These are phyloP conservation scores for Serendipita vermifera DNA, from an alignment of 768 basidiomycete genomes.

Conservation along the genomic window DNA sequence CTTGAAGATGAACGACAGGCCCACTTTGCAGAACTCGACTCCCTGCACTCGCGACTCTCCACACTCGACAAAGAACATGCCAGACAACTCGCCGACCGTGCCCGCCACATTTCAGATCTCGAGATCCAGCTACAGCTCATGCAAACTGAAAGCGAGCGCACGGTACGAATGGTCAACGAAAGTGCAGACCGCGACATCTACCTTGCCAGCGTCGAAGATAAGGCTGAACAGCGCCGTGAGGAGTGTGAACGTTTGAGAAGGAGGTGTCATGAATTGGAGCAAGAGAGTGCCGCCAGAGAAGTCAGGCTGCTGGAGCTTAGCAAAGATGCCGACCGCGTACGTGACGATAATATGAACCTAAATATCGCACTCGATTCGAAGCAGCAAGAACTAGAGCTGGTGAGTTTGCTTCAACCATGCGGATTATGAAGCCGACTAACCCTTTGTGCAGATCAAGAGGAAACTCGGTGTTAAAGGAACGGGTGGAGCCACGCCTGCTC, in stretches of 20 bases:
- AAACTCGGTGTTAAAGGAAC: constrained; percentile 44
- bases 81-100: constrained; percentile 29
- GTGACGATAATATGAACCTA: constrained; percentile 68
- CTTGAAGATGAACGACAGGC: neutral
- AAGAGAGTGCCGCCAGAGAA: constrained; percentile 76
- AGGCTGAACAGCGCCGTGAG: constrained; percentile 36
- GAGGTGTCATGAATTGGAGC: constrained; percentile 57
- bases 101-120: constrained; percentile 33
- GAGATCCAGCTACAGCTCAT: constrained; percentile 43
- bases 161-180: constrained; percentile 27
- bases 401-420: constrained; percentile 27
- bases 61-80: neutral
- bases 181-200: constrained; percentile 46
- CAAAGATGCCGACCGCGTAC: constrained; percentile 51
- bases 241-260: constrained; percentile 48
- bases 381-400: constrained; percentile 86
- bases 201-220: constrained; percentile 35
- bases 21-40: constrained; percentile 1
- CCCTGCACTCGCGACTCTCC: neutral
- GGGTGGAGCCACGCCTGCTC: constrained; percentile 43
- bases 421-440: constrained; percentile 7
- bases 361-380: constrained; percentile 90
- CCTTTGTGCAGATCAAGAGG: constrained; percentile 44
- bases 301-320: constrained; percentile 60
- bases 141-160: constrained; percentile 41